Conservation (phyloP, 2,329 filamentous ascomycete genomes). For the Leptographium wingfieldii region DNA sequence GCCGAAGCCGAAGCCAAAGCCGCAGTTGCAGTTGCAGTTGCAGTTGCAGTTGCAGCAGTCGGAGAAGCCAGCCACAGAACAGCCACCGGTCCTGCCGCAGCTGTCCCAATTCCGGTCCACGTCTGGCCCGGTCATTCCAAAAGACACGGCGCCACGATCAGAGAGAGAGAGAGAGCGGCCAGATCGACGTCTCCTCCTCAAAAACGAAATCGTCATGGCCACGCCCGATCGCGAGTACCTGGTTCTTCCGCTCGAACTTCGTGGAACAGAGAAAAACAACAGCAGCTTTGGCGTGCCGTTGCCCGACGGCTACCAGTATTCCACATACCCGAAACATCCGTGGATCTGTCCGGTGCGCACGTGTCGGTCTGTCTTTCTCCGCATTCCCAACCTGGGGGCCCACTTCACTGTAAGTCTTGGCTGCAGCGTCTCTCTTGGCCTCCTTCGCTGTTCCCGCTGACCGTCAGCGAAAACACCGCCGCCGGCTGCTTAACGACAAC, state of each 20-base stretch:
- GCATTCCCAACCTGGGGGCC: slow-evolving; percentile 6
- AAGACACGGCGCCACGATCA: neutral
- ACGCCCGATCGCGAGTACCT: neutral
- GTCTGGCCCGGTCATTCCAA: neutral
- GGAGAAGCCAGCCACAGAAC: neutral
- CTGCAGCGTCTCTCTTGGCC: neutral
- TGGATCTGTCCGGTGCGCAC: slow-evolving; percentile 15
- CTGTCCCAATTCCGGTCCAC: no score
- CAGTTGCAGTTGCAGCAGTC: neutral
- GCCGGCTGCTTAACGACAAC: slow-evolving; percentile 16
- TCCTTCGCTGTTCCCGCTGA: neutral
- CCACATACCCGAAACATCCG: slow-evolving; percentile 4
- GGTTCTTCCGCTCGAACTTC: neutral
- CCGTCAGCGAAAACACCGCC: slow-evolving; percentile 10
- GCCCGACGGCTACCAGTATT: slow-evolving; percentile 12
- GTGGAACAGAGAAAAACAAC: neutral
- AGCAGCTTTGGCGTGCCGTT: neutral
- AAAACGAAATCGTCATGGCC: neutral
- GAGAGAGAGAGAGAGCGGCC: neutral
- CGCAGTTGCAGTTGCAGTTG: no score
- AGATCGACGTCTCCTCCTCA: neutral
- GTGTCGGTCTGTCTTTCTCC: slow-evolving; percentile 11
- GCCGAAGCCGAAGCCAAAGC: no score
- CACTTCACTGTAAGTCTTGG: slow-evolving; percentile 13
- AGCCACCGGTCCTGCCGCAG: neutral